Conservation (phyloP, 2,329 filamentous ascomycete genomes). For the Exophiala lecanii-corni region DNA sequence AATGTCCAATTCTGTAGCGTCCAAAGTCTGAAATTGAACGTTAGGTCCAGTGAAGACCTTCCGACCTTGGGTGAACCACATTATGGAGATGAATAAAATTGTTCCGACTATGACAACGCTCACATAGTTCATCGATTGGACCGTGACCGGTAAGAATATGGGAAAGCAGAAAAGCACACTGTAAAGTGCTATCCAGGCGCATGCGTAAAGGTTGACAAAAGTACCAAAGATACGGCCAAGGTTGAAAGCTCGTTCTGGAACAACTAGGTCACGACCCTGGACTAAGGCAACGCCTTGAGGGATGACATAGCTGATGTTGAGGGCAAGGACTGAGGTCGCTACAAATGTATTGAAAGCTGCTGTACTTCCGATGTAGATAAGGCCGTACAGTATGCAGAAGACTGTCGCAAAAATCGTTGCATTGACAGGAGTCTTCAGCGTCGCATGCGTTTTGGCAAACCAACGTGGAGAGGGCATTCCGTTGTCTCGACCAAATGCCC, state of each 20-base stretch:
- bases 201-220: conserved; percentile 33
- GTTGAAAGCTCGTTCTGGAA: conserved; percentile 18
- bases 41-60: conserved; percentile 6
- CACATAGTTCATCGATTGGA: conserved; percentile 46
- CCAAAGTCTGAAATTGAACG: background rate
- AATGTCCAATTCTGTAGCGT: no score
- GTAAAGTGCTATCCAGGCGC: conserved; percentile 29
- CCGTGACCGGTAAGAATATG: conserved; percentile 35
- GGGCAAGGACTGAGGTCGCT: conserved; percentile 24
- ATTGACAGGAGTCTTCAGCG: conserved; percentile 34
- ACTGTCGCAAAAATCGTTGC: conserved; percentile 33
- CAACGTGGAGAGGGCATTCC: conserved; percentile 43
- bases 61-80: conserved; percentile 6
- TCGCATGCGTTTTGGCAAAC: conserved; percentile 33
- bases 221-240: conserved; percentile 28
- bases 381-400: conserved; percentile 33
- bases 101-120: conserved; percentile 39
- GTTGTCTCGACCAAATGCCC: conserved; percentile 50
- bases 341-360: conserved; percentile 27
- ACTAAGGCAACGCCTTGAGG: conserved; percentile 40
- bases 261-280: conserved; percentile 32
- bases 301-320: conserved; percentile 18
- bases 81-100: conserved; percentile 4
- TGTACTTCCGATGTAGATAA: conserved; percentile 30
- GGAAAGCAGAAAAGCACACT: conserved; percentile 31